Base-by-base conservation (phyloP, 306 rosid genomes). In the Quercus mongolica region DNA sequence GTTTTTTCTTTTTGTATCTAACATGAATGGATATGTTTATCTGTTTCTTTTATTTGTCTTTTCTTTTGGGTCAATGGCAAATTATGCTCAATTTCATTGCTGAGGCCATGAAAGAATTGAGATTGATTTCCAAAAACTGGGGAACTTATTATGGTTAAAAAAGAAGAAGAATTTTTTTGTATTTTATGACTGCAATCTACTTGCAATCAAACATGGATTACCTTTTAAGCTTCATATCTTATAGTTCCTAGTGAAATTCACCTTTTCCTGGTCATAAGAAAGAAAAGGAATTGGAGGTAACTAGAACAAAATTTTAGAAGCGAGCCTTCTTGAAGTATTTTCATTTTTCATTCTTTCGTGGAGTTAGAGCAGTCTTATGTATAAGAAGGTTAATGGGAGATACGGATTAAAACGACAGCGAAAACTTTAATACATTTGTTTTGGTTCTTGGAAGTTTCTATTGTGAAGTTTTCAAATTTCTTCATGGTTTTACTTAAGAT, bases 261-360 rank as follows among this genome's bases (percentile, higher is more conserved):
- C 17, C 30, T 10, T 54, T 67, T 19, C 13, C 11, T 25, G 13
- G 15, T 31, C 21, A 68, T 21, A 62, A 21, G 33, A 64, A 64
- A 51, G 18, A 23, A 62, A 41, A 17, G 64, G 33, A 6, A 33
- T 51, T 6, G 72, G 14, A 26, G n/a, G 3, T 49, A 9, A 59
- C 65, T 59, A 26, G 54, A 49, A 49, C 17, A 49, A 49, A 49
- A 2, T 49, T 49, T 49, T 10, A 2, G 17, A 49, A 21, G 72
- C 55, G 65, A 71, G 51, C 67, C 17, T 17, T 57, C 77, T 76
- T 80, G 26, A 77, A 38, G 77, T 73, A 33, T 67, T 12, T 17
- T 19, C 17, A 9, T 56, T 56, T 74, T 63, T 28, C 41, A 63
- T 5, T 15, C 17, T 28, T 63, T 63, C 69, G 12, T 26, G n/a